These are phyloP conservation scores for Quercus berberidifolia DNA, from an alignment of 306 rosid genomes.

Conservation along the genomic window DNA sequence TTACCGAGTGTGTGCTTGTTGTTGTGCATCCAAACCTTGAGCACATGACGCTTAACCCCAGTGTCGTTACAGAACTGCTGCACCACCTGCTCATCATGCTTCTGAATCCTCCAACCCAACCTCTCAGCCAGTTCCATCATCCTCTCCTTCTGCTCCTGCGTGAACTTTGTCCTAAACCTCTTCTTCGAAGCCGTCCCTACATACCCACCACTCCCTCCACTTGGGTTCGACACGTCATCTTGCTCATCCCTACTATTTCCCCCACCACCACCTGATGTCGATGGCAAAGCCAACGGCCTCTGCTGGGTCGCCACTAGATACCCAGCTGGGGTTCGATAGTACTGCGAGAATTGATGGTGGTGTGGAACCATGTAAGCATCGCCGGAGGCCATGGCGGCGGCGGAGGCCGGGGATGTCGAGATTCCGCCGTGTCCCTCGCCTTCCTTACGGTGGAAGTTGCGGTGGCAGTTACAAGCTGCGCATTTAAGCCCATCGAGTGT, in stretches of 20 bases:
- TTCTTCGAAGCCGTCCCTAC: slow-evolving; percentile 43
- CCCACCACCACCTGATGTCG: slow-evolving; percentile 79
- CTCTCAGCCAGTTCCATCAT: slow-evolving; percentile 83
- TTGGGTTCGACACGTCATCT: slow-evolving; percentile 77
- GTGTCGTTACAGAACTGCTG: slow-evolving; percentile 78
- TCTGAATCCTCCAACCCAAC: slow-evolving; percentile 93
- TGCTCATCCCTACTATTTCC: slow-evolving; percentile 68
- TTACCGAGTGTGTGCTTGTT: slow-evolving; percentile 99
- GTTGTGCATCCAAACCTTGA: slow-evolving; percentile 99
- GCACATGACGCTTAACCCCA: slow-evolving; percentile 86
- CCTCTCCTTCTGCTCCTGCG: slow-evolving; percentile 76
- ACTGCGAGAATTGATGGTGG: slow-evolving; percentile 57
- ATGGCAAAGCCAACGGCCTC: slow-evolving; percentile 86
- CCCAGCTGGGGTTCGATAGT: slow-evolving; percentile 73
- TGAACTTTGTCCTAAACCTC: slow-evolving; percentile 78
- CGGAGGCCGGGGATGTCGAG: too few relatives aligned
- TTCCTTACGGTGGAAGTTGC: slow-evolving; percentile 90
- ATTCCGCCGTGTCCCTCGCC: slow-evolving; percentile 12
- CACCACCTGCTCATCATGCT: slow-evolving; percentile 69
- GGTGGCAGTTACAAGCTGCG: slow-evolving; percentile 98
- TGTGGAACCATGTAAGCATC: slow-evolving; percentile 38
- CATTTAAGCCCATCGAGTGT: slow-evolving; percentile 76
- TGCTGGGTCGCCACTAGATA: slow-evolving; percentile 58
- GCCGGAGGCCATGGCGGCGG: slow-evolving; percentile 4
- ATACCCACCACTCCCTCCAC: slow-evolving; percentile 44